Conservation (phyloP, 192 early-diverging fungal genomes). For the Geranomyces variabilis region DNA sequence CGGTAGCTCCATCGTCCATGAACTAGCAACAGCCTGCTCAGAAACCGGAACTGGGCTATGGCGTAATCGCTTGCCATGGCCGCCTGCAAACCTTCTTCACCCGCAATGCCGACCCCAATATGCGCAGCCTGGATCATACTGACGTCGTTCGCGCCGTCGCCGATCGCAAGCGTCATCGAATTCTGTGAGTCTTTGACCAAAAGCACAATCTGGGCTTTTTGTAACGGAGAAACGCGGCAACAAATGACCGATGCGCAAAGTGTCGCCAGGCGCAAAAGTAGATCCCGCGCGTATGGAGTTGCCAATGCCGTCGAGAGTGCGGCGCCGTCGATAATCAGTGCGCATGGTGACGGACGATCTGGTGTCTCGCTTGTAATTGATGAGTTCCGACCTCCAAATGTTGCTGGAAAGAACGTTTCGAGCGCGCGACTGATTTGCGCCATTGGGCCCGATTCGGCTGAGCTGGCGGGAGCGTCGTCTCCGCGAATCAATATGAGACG, state of each 20-base stretch:
- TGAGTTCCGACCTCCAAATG: too few relatives aligned
- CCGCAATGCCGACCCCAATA: constrained; percentile 91
- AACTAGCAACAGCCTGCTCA: constrained; percentile 82
- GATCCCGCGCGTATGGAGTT: constrained; percentile 53
- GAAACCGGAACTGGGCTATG: constrained; percentile 86
- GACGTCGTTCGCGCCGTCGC: constrained; percentile 97
- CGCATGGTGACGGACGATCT: constrained; percentile 34
- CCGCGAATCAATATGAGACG: constrained; percentile 76
- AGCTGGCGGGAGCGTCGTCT: constrained; percentile 5
- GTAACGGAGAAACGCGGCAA: constrained; percentile 93
- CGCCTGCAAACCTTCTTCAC: constrained; percentile 94
- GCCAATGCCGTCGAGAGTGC: constrained; percentile 79
- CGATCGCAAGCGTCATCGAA: constrained; percentile 89
- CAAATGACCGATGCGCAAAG: constrained; percentile 88
- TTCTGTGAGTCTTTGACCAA: constrained; percentile 77
- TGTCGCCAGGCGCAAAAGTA: constrained; percentile 74
- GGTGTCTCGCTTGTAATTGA: constrained; percentile 11
- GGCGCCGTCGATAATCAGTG: constrained; percentile 90
- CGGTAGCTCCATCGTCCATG: constrained; percentile 94
- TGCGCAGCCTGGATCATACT: constrained; percentile 98
- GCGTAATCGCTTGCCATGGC: constrained; percentile 92
- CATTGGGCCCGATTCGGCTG: constrained; percentile 58
- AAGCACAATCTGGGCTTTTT: constrained; percentile 94
- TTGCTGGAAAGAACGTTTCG: constrained; percentile 51
- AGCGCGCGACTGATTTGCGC: constrained; percentile 72